Conservation (phyloP, 257 asterid genomes). For the Thymus quinquecostatus region DNA sequence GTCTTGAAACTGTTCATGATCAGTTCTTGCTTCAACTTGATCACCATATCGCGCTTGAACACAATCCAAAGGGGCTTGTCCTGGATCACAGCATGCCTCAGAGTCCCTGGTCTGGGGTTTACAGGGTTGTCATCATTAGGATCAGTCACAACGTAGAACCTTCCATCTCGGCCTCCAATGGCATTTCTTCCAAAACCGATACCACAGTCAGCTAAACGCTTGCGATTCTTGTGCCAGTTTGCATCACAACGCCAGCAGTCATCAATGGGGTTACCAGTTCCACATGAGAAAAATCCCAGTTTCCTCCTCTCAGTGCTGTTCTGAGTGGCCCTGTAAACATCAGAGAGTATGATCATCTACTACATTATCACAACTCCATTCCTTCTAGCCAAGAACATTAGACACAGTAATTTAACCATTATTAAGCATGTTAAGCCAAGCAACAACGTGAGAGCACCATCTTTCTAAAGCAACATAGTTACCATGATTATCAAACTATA, state of each 20-base stretch:
- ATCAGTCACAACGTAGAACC: conserved; percentile 78
- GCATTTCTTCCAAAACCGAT: conserved; percentile 96
- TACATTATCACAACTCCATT: neutral
- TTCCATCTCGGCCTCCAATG: conserved; percentile 89
- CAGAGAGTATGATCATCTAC: neutral
- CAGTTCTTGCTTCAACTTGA: conserved; percentile 78
- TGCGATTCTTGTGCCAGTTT: conserved; percentile 84
- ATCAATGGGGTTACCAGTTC: conserved; percentile 89
- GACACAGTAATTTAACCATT: neutral
- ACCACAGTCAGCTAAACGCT: conserved; percentile 83
- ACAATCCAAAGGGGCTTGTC: conserved; percentile 88
- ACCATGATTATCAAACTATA: neutral
- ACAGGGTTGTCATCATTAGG: conserved; percentile 74
- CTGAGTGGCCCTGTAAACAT: conserved; percentile 61
- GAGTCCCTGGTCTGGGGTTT: conserved; percentile 86
- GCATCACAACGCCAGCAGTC: conserved; percentile 94
- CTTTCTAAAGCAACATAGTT: neutral
- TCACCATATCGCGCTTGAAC: conserved; percentile 89
- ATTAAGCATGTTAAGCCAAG: conserved; percentile 16
- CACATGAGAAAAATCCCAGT: conserved; percentile 85
- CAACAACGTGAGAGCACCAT: neutral
- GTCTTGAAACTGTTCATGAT: conserved; percentile 93
- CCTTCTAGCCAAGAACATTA: neutral
- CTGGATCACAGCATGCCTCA: conserved; percentile 95
- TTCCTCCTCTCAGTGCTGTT: conserved; percentile 87